Evolutionary conservation across 2,329 filamentous ascomycete genomes (phyloP), one percentile per base, ranked within the genome.

Genomic region (Colletotrichum australisinense): DNA sequence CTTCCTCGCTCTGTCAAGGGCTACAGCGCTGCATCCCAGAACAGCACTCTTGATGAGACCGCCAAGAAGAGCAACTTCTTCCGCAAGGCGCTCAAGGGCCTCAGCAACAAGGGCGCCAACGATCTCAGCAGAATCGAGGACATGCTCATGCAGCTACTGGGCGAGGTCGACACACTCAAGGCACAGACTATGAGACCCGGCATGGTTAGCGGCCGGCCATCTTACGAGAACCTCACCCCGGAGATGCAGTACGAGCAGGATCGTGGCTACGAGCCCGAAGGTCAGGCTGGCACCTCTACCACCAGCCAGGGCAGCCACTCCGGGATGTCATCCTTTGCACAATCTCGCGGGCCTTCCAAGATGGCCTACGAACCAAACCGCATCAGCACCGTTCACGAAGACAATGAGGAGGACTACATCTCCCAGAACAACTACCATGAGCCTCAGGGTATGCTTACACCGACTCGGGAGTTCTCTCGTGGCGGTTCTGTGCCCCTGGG

Each of bases 41-140:
- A 87, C 5, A 88, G 88, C 60, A 88, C 85, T 0, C 78, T 83
- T 59, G 90, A 92, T 52, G 90, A 92, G 69, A 78, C 92, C 26
- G 88, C 89, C 57, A 98, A 98, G 89, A 95, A 95, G 80, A 94
- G 95, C 83, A 98, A 95, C 80, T 90, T 99, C n/a, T 97, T 98
- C 85, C 94, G 93, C 78, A 92, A 96, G 75, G 97, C 97, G n/a
- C 87, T 99, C 63, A 96, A 97, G 81, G 95, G 95, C 3, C 87
- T 99, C 63, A 95, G 95, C 77, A 90, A 93, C 79, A 97, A 97
- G 85, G 96, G 95, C 64, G 92, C 93, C 8, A 96, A 93, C 78
- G 97, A 99, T 78, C 89, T 98, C 64, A 91, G 92, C 76, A 93
- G 95, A 77, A 98, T 98, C 75, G 94, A 97, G 81, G 93, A 94